Conservation (phyloP, 164 flowering plant species). For the grape (Vitis vinifera) region ASM3070453v1 NC_081805.1:10331501-10332000, state of each 20-base stretch:
- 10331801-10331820: conserved; percentile 25
- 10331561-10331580: too few species aligned
- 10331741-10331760: conserved; percentile 9
- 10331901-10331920: conserved; percentile 13
- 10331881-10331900: conserved; percentile 23
- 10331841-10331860: conserved; percentile 30
- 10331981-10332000: conserved; percentile 28
- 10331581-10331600: too few species aligned
- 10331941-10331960: conserved; percentile 47
- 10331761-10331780: conserved; percentile 36
- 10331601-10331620: too few species aligned
- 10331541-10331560: too few species aligned
- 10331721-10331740: conserved; percentile 4
- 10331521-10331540: too few species aligned
- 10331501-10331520: too few species aligned
- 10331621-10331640: too few species aligned
- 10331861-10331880: conserved; percentile 20
- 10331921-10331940: conserved; percentile 4
- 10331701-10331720: conserved; percentile 48
- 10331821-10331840: conserved; percentile 20
- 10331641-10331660: too few species aligned
- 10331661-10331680: too few species aligned
- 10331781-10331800: conserved; percentile 34
- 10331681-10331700: conserved; percentile 35
- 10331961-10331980: conserved; percentile 72